phyloP scores from a whole-genome alignment of 495 filamentous ascomycete species.

The Viridothelium virens region DNA sequence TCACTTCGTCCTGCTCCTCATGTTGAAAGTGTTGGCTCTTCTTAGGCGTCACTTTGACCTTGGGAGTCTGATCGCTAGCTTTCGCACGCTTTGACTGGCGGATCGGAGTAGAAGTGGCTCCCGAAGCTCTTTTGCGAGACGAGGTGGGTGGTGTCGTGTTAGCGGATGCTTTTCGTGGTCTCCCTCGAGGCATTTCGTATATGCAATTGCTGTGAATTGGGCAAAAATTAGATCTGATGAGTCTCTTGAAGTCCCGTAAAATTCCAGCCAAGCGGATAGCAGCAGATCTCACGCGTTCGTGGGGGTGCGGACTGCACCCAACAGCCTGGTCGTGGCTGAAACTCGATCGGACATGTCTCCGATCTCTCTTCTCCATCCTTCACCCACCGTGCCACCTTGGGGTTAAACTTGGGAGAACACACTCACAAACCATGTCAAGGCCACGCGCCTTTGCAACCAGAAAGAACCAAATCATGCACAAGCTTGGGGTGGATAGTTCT shows the following conservation, averaged over 20 bases:
- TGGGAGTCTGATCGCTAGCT: conserved; percentile 24
- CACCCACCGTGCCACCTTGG: neutral
- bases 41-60: conserved; percentile 44
- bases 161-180: neutral
- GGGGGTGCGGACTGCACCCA: neutral
- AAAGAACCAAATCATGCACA: conserved; percentile 58
- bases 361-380: neutral
- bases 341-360: conserved; percentile 6
- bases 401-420: neutral
- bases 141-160: conserved; percentile 10
- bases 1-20: conserved; percentile 23
- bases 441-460: conserved; percentile 44
- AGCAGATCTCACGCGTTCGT: too few species aligned
- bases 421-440: neutral
- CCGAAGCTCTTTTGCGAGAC: conserved; percentile 30
- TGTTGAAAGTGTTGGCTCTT: conserved; percentile 53
- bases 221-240: neutral
- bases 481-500: conserved; percentile 53
- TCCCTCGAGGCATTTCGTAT: conserved; percentile 5
- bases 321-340: conserved; percentile 1
- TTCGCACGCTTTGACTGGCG: conserved; percentile 44
- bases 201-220: neutral
- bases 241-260: too few species aligned
- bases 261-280: too few species aligned
- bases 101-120: conserved; percentile 22